These are phyloP conservation scores for Solanum lycopersicoides DNA, from an alignment of 257 asterid species.

Conservation along the genomic window DNA sequence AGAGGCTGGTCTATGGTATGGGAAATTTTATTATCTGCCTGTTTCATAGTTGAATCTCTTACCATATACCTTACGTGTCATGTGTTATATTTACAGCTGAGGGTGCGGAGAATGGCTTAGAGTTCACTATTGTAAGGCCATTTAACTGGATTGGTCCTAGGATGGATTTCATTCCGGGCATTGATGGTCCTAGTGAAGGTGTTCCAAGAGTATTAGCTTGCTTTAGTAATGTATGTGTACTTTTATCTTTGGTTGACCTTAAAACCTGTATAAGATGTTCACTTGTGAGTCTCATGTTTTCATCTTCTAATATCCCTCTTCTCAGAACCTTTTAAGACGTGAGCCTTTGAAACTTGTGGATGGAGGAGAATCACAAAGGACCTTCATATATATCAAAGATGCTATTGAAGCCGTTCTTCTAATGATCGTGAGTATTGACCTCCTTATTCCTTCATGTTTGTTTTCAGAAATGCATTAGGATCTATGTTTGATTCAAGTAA, in stretches of 20 bases:
- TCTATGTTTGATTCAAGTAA: constrained; percentile 10
- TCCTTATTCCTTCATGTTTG: not conserved
- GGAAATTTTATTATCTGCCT: constrained; percentile 1
- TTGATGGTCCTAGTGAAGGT: constrained; percentile 97
- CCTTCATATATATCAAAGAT: constrained; percentile 86
- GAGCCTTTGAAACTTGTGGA: constrained; percentile 94
- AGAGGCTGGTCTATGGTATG: constrained; percentile 89
- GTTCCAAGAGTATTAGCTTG: constrained; percentile 98
- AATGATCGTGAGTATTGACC: constrained; percentile 59
- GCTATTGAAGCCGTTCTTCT: constrained; percentile 90
- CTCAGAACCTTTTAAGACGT: constrained; percentile 74
- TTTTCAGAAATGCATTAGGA: not conserved
- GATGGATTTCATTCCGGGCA: constrained; percentile 95
- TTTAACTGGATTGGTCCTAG: constrained; percentile 99
- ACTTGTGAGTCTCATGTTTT: not conserved
- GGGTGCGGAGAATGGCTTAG: constrained; percentile 97
- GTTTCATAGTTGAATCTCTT: not conserved
- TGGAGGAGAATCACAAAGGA: constrained; percentile 91
- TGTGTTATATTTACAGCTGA: constrained; percentile 49
- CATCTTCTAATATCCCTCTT: not conserved
- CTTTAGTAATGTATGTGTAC: constrained; percentile 67
- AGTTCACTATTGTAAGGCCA: constrained; percentile 90
- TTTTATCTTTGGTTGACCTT: not conserved
- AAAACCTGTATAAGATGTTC: not conserved
- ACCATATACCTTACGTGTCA: not conserved